phyloP scores from a whole-genome alignment of 2,329 filamentous ascomycete genomes.

The Paecilomyces sp. region DNA sequence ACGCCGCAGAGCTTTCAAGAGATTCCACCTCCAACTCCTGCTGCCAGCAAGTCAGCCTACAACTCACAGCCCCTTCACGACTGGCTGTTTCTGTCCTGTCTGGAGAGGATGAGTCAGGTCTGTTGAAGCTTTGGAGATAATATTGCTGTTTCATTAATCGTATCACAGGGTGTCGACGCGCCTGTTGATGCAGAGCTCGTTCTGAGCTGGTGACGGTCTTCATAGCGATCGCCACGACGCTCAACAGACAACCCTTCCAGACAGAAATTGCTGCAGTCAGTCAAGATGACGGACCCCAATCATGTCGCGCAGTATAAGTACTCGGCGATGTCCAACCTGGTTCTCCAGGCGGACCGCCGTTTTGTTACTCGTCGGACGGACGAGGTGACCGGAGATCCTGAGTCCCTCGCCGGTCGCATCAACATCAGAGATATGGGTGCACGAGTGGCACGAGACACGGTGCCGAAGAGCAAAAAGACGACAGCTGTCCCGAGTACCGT shows the following conservation, averaged over 20 bases:
- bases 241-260: not conserved
- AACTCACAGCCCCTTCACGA: slow-evolving; percentile 19
- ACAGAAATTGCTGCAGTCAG: slow-evolving; percentile 1
- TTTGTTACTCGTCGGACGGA: slow-evolving; percentile 89
- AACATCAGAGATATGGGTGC: slow-evolving; percentile 93
- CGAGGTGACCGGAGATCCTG: slow-evolving; percentile 92
- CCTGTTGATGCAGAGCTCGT: slow-evolving; percentile 25
- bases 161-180: slow-evolving; percentile 23
- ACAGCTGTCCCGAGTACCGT: slow-evolving; percentile 59
- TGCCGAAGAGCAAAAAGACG: slow-evolving; percentile 72
- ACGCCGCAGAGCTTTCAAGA: not conserved
- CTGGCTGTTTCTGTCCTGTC: slow-evolving; percentile 18
- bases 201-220: slow-evolving; percentile 19
- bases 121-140: slow-evolving; percentile 17
- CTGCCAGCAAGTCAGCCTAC: slow-evolving; percentile 11
- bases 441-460: slow-evolving; percentile 69
- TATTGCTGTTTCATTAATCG: slow-evolving; percentile 17
- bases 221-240: slow-evolving; percentile 16
- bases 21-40: slow-evolving; percentile 7
- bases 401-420: slow-evolving; percentile 90
- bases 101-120: slow-evolving; percentile 31
- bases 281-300: slow-evolving; percentile 61
- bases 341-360: slow-evolving; percentile 97
- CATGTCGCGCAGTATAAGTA: slow-evolving; percentile 97
- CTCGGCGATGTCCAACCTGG: slow-evolving; percentile 99